Evolutionary conservation across 352 stramenopile species (phyloP).

Genomic region (Phytophthora tubulina): DNA sequence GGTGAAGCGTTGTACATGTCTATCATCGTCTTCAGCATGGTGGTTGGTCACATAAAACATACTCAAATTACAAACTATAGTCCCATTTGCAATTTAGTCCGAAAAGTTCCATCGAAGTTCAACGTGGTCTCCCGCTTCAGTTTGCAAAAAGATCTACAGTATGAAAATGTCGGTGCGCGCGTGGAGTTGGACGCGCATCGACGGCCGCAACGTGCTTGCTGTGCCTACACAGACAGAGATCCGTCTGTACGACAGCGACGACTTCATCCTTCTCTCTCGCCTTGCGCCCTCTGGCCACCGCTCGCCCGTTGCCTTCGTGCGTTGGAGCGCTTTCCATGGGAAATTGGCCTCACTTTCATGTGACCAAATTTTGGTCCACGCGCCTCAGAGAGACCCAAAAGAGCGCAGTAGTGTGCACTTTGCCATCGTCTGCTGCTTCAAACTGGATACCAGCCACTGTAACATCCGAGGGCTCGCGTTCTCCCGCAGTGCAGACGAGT

Average conservation of each 20-base stretch:
- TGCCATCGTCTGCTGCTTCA: conserved; percentile 55
- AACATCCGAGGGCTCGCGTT: conserved; percentile 68
- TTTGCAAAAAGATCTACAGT: conserved; percentile 22
- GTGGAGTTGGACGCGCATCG: conserved; percentile 86
- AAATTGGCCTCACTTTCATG: conserved; percentile 80
- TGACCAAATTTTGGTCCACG: conserved; percentile 72
- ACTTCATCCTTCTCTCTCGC: conserved; percentile 81
- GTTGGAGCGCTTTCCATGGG: conserved; percentile 81
- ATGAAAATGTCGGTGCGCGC: conserved; percentile 43
- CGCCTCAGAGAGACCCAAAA: conserved; percentile 52
- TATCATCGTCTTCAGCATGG: background rate
- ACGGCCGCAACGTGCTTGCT: conserved; percentile 84
- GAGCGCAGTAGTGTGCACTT: conserved; percentile 54
- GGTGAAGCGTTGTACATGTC: background rate
- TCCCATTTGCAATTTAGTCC: conserved; percentile 14
- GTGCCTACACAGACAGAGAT: conserved; percentile 76
- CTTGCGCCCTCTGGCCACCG: conserved; percentile 69
- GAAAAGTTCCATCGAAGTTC: conserved; percentile 20
- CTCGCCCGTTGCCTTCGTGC: conserved; percentile 66
- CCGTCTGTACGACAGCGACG: conserved; percentile 82
- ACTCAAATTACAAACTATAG: conserved; percentile 19
- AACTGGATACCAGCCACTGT: conserved; percentile 33
- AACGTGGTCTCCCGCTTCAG: background rate
- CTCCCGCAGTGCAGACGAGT: conserved; percentile 64
- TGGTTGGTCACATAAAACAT: conserved; percentile 8